Base-by-base conservation (phyloP, 164 flowering plant genomes). In the Taxillus chinensis region DNA sequence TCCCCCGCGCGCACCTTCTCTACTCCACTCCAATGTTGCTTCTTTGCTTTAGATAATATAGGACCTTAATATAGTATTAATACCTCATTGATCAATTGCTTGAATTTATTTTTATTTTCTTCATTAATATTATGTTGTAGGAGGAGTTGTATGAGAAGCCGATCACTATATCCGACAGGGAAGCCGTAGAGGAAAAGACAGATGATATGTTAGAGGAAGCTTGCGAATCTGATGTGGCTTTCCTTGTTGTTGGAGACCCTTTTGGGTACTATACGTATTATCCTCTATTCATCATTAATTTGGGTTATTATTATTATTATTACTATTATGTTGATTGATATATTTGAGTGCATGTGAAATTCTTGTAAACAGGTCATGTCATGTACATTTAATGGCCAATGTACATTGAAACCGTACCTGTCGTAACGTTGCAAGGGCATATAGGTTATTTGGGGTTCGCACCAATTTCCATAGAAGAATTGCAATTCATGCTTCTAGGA, bases 201-300 rank as follows among this genome's bases (percentile, higher is more conserved):
- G 96, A 90, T 64, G 63, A 59, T 53, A 74, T 93, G 11, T 75
- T 93, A 40, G 61, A 74, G 1, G 87, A 80, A 73, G 92, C 99
- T 70, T 65, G 65, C 5, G 57, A 63, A 1, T 74, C 76, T 45
- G 81, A 88, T 69, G 95, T 88, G n/a, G 97, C 90, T 57, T 89
- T 93, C 64, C 83, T 93, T 60, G 96, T 90, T 62, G 96, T 90
- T 70, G 99, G 99, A 1, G 99, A 93, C 45, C 96, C 98, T 64
- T 93, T 90, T 74, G 98, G 97, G 96, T 92, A 80, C 17, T 17
- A 4, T 10, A 16, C 11, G 14, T 70, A 10, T 6, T n/a, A 39
- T 54, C 2, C 0, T 38, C 27, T 27, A 49, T 55, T 17, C 39
- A 0, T 7, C 13, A 9, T 12, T 9, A n/a, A 4, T 62, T 49